Evolutionary conservation across 495 filamentous ascomycete species (phyloP), one percentile per base, ranked within the genome.

Genomic region (Aspergillus sclerotioniger): DNA sequence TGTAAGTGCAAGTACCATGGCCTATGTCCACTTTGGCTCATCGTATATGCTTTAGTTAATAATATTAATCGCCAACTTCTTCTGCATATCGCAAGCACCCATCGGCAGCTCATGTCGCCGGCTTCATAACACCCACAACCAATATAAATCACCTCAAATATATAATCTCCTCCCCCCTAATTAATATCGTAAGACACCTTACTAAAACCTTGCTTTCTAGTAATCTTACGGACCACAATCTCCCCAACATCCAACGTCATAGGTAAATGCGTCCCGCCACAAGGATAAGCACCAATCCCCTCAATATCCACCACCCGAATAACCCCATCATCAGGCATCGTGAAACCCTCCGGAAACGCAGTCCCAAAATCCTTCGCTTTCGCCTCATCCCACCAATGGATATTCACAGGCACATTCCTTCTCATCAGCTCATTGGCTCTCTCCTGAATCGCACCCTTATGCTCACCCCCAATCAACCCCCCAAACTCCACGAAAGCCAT

Each of bases 241-340:
- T 73, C 72, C 13, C 83, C 84, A 57, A 78, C 80, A 44, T 71
- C 49, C 58, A 77, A 70, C 43, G 80, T 82, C 17, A 67, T 78
- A 25, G 75, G 68, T 15, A 88, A 82, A 71, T 88, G 85, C 39
- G 85, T 88, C 0, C 85, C 84, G 4, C 85, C 85, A 60, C 85
- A 88, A 1, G 84, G 84, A 70, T 86, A 85, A 33, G 72, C 75
- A 65, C 83, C 84, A 21, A 76, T 74, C 0, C 83, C 84, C 10
- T 79, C 76, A 56, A 86, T 84, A 55, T 79, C 77, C 20, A 87
- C 84, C 6, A 78, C 71, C 43, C 76, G 67, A 19, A 73, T 80
- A 64, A 78, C 80, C 66, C 81, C 79, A 16, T 72, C 78, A 4
- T 75, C 65, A 1, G 75, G 67, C 63, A 80, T 69, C 19, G 32